A percentile compares a stretch with the other conserved stretches of the same genome.
Conservation (phyloP, 2,329 filamentous ascomycete genomes). For the Monosporascus ibericus region DNA sequence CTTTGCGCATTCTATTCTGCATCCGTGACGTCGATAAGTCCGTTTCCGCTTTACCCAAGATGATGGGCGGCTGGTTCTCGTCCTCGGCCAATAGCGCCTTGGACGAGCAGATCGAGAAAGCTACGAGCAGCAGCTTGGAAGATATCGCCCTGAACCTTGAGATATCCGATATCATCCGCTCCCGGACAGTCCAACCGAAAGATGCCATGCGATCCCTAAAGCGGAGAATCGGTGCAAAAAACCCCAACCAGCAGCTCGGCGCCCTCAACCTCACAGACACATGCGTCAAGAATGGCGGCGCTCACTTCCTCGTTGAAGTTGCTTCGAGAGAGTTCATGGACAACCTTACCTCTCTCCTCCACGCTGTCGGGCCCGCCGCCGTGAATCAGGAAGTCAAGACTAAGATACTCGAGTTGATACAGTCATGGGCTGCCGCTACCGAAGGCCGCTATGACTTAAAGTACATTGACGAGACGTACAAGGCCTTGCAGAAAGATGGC, state of each 20-base stretch:
- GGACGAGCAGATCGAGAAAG: slow-evolving; percentile 95
- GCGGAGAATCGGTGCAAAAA: slow-evolving; percentile 90
- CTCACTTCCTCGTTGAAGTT: slow-evolving; percentile 91
- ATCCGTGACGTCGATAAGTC: not conserved
- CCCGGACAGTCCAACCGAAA: slow-evolving; percentile 93
- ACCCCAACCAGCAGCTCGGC: slow-evolving; percentile 92
- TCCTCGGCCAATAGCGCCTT: slow-evolving; percentile 82
- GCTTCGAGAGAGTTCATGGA: slow-evolving; percentile 98
- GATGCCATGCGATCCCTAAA: slow-evolving; percentile 98
- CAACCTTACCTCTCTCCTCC: slow-evolving; percentile 84
- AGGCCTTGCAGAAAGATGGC: slow-evolving; percentile 73
- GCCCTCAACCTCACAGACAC: slow-evolving; percentile 96
- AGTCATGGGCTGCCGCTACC: slow-evolving; percentile 86
- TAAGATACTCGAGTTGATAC: slow-evolving; percentile 90
- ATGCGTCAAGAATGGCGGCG: slow-evolving; percentile 95
- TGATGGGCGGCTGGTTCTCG: slow-evolving; percentile 94
- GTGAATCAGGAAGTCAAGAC: slow-evolving; percentile 79
- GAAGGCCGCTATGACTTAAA: slow-evolving; percentile 75
- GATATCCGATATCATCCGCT: slow-evolving; percentile 95
- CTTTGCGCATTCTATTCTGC: too few relatives aligned
- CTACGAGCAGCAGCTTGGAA: slow-evolving; percentile 92
- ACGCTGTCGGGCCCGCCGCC: slow-evolving; percentile 66
- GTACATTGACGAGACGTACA: slow-evolving; percentile 88
- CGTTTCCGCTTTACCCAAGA: slow-evolving; percentile 16
- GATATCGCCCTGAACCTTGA: slow-evolving; percentile 97